Evolutionary conservation across 768 basidiomycete species (phyloP).

Genomic region (Calocera viscosa): DNA sequence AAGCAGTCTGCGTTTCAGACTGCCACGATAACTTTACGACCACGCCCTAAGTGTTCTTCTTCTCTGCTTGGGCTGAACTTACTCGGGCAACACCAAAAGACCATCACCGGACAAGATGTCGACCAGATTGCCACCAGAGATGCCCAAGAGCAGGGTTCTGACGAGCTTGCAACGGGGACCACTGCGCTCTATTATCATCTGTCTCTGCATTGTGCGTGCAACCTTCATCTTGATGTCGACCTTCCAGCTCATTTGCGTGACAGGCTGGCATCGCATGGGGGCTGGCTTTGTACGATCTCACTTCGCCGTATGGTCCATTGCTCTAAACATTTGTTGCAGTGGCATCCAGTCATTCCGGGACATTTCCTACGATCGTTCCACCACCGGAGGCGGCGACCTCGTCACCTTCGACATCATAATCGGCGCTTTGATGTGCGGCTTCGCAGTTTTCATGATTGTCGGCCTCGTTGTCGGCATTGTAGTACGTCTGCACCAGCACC

Average conservation of each 20-base stretch:
- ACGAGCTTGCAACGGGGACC: neutral
- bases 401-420: constrained; percentile 3
- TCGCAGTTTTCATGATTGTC: neutral
- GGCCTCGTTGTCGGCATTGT: neutral
- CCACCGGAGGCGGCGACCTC: neutral
- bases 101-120: neutral
- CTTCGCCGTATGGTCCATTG: neutral
- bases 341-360: constrained; percentile 2
- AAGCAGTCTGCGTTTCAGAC: neutral
- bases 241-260: neutral
- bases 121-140: neutral
- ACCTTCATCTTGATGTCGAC: neutral
- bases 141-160: neutral
- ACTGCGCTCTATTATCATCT: neutral
- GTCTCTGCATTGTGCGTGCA: neutral
- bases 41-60: neutral
- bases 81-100: neutral
- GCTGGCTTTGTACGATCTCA: neutral
- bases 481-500: neutral
- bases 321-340: neutral
- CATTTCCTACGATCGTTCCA: neutral
- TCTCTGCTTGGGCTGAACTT: neutral
- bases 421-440: neutral
- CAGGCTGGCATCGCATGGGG: neutral
- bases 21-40: neutral